Percentiles rank a stretch among this genome's conserved stretches.
These are phyloP conservation scores for Avicennia marina DNA, from an alignment of 257 asterid genomes.

Conservation along the genomic window DNA sequence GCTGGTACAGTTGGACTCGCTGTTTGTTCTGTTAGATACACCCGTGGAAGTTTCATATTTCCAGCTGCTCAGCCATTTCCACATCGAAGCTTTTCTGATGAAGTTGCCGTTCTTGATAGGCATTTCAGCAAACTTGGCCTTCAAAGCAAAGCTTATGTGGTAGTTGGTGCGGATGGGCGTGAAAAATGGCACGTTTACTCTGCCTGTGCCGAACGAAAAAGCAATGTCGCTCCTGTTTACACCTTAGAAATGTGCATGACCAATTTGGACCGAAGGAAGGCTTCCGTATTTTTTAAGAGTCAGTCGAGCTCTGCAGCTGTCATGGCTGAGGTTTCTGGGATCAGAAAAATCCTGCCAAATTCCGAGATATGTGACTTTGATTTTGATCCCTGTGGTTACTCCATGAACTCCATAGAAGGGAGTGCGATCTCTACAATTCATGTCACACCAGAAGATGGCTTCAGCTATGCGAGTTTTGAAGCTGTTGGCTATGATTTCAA, in stretches of 20 bases:
- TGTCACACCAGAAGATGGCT: constrained; percentile 57
- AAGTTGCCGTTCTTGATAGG: constrained; percentile 28
- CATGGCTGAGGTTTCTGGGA: constrained; percentile 54
- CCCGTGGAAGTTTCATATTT: constrained; percentile 39
- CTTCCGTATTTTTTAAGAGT: constrained; percentile 36
- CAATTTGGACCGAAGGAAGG: constrained; percentile 33
- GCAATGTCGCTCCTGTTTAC: constrained; percentile 17
- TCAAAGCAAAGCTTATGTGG: constrained; percentile 25
- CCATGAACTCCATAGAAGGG: constrained; percentile 55
- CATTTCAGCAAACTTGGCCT: constrained; percentile 24
- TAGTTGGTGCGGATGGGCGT: constrained; percentile 23
- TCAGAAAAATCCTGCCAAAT: constrained; percentile 42
- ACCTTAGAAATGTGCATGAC: constrained; percentile 68
- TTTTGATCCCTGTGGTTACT: constrained; percentile 64
- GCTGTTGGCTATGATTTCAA: constrained; percentile 32
- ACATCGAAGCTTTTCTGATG: constrained; percentile 33
- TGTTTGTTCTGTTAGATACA: constrained; percentile 42
- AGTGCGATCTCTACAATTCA: constrained; percentile 49
- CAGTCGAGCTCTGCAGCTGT: constrained; percentile 41
- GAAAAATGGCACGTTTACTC: constrained; percentile 57
- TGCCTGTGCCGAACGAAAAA: constrained; percentile 29
- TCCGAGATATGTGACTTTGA: constrained; percentile 52
- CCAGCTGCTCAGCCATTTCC: constrained; percentile 36
- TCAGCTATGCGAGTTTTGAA: constrained; percentile 65
- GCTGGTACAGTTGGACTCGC: constrained; percentile 28